phyloP scores from a whole-genome alignment of 345 rosid species.

The Lepidium aucheri region DNA sequence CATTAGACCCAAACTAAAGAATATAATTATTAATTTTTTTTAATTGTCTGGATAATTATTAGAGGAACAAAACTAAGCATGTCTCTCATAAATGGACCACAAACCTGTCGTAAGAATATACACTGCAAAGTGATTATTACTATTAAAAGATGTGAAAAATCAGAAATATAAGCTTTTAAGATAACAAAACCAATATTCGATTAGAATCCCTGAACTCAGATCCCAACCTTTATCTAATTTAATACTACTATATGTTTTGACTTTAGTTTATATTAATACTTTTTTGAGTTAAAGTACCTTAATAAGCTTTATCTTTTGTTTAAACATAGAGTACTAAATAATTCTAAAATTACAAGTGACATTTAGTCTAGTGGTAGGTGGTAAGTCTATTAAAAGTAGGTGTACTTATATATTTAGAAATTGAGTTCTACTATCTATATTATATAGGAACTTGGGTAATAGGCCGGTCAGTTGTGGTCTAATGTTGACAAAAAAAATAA shows the following conservation, averaged over 20 bases:
- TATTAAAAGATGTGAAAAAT: constrained; percentile 25
- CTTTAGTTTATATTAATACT: constrained; percentile 1
- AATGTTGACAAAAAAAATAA: too few relatives aligned
- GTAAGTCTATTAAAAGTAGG: too few relatives aligned
- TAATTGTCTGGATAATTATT: background rate
- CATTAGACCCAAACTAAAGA: background rate
- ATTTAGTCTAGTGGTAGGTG: too few relatives aligned
- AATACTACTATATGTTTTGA: constrained; percentile 13
- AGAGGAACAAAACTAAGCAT: constrained; percentile 8
- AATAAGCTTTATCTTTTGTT: background rate
- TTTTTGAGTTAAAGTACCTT: background rate
- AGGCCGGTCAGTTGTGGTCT: too few relatives aligned
- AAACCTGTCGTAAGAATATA: constrained; percentile 25
- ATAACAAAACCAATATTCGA: constrained; percentile 12
- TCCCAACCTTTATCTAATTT: constrained; percentile 11
- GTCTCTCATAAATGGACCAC: constrained; percentile 13
- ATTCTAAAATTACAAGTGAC: background rate
- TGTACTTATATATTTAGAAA: too few relatives aligned
- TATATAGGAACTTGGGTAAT: too few relatives aligned
- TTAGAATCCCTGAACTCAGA: constrained; percentile 18
- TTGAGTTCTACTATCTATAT: too few relatives aligned
- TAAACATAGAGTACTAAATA: background rate
- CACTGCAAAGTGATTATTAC: constrained; percentile 21
- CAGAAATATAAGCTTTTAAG: constrained; percentile 20
- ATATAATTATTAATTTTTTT: too few relatives aligned